phyloP scores from a whole-genome alignment of 2,329 filamentous ascomycete genomes.

The Emmonsia crescens region DNA sequence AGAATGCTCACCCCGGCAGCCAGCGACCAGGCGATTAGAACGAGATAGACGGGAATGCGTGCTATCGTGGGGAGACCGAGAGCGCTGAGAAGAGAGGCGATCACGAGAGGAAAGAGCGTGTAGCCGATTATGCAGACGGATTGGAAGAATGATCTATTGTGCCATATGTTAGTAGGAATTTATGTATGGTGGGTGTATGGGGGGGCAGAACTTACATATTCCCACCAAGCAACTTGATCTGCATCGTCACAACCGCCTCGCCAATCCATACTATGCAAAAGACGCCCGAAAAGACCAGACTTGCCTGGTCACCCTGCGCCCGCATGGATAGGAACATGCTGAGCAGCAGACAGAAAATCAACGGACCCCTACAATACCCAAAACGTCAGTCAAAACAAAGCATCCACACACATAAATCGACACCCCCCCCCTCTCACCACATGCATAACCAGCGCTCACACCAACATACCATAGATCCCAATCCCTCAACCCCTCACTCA shows the following conservation, averaged over 20 bases:
- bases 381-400: neutral
- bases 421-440: neutral
- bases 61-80: conserved; percentile 67
- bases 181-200: neutral
- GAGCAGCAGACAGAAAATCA: conserved; percentile 85
- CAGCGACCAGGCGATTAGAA: conserved; percentile 83
- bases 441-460: neutral
- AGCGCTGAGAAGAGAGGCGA: conserved; percentile 81
- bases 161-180: conserved; percentile 5
- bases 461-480: conserved; percentile 77
- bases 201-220: conserved; percentile 65
- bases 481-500: conserved; percentile 84
- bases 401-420: neutral
- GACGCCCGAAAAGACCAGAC: conserved; percentile 85
- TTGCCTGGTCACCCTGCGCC: conserved; percentile 68
- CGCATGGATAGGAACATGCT: conserved; percentile 79
- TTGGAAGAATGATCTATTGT: conserved; percentile 81
- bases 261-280: conserved; percentile 97
- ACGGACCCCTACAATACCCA: conserved; percentile 56
- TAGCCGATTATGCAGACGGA: conserved; percentile 97
- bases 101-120: conserved; percentile 90
- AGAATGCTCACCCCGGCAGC: conserved; percentile 94
- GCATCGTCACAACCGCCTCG: conserved; percentile 90
- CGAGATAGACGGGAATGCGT: conserved; percentile 79
- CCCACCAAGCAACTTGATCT: conserved; percentile 91